Percentiles rank a stretch among this genome's conserved stretches.
These are phyloP conservation scores for Tolypocladium guangdongense DNA, from an alignment of 2,329 filamentous ascomycete genomes.

Conservation along the genomic window DNA sequence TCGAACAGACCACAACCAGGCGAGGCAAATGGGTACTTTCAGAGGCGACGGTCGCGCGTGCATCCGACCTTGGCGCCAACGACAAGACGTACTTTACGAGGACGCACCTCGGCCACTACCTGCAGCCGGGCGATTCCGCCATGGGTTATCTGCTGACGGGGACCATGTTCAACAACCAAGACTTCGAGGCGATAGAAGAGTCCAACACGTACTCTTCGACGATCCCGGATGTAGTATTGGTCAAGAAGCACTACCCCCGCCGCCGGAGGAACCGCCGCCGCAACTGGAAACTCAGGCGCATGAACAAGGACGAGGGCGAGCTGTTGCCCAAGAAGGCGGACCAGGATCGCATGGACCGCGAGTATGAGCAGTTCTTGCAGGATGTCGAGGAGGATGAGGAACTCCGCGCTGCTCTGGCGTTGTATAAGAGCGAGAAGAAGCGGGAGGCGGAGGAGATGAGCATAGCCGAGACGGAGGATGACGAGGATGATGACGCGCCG, in stretches of 20 bases:
- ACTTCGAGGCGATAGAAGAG: slow-evolving; percentile 73
- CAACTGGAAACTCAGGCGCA: slow-evolving; percentile 91
- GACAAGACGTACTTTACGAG: slow-evolving; percentile 81
- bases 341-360: slow-evolving; percentile 76
- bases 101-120: slow-evolving; percentile 76
- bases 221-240: slow-evolving; percentile 85
- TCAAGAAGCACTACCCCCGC: slow-evolving; percentile 93
- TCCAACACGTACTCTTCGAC: slow-evolving; percentile 64
- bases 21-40: slow-evolving; percentile 77
- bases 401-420: slow-evolving; percentile 66
- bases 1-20: slow-evolving; percentile 64
- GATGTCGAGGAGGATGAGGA: slow-evolving; percentile 96
- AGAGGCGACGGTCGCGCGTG: slow-evolving; percentile 79
- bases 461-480: slow-evolving; percentile 50
- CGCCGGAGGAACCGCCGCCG: slow-evolving; percentile 71
- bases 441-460: slow-evolving; percentile 54
- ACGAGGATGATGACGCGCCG: slow-evolving; percentile 55
- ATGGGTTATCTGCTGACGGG: slow-evolving; percentile 90
- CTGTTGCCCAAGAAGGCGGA: slow-evolving; percentile 78
- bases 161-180: slow-evolving; percentile 82
- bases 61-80: slow-evolving; percentile 76
- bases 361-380: slow-evolving; percentile 94
- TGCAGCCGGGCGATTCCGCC: slow-evolving; percentile 83
- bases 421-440: slow-evolving; percentile 64
- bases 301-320: slow-evolving; percentile 82